Evolutionary conservation across 495 filamentous ascomycete genomes (phyloP).

Genomic region (Hypoxylon fuscum): DNA sequence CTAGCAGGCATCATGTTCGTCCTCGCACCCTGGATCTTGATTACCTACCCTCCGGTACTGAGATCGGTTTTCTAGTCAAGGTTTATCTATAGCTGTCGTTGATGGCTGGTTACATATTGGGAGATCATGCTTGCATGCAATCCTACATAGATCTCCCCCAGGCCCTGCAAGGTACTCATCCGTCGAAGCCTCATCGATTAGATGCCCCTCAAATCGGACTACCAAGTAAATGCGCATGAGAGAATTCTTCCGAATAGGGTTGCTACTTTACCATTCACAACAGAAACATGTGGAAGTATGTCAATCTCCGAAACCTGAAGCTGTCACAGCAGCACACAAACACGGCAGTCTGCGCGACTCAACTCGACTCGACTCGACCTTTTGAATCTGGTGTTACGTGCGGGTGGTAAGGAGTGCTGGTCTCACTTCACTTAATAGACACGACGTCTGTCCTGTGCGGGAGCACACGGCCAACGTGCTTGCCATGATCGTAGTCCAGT

Average conservation of each 20-base stretch:
- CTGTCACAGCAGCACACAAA: constrained; percentile 18
- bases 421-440: neutral
- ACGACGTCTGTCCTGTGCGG: neutral
- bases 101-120: constrained; percentile 9
- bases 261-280: constrained; percentile 13
- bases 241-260: constrained; percentile 25
- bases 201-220: neutral
- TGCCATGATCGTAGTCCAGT: too few relatives aligned
- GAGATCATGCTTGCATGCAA: neutral
- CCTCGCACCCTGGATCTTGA: constrained; percentile 5
- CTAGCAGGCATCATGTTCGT: constrained; percentile 1
- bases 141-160: neutral
- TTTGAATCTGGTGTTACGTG: constrained; percentile 22
- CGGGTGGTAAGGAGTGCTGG: neutral
- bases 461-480: neutral
- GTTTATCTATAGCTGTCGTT: too few relatives aligned
- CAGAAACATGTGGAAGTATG: constrained; percentile 26
- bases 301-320: constrained; percentile 29
- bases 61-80: neutral
- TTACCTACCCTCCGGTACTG: neutral
- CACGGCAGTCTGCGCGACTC: constrained; percentile 17
- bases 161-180: neutral
- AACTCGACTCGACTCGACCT: constrained; percentile 6
- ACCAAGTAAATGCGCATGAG: neutral
- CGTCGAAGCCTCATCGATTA: neutral